Percentiles rank a stretch among this genome's conserved stretches.
Evolutionary conservation across 116 monocot species (phyloP).

Genomic region (Zostera marina): DNA sequence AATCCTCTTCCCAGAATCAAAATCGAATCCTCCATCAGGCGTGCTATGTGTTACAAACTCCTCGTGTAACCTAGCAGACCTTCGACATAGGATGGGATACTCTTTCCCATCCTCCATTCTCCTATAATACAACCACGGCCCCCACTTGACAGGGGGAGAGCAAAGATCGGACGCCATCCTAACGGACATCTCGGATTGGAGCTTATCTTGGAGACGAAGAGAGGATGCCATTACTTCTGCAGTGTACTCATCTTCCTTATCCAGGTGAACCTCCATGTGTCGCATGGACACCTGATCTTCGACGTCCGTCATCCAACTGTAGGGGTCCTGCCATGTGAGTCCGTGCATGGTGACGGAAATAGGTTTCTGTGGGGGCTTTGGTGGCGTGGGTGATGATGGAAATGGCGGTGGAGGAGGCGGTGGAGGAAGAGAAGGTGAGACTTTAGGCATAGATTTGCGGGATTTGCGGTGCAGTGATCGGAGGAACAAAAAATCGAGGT

Average conservation of each 20-base stretch:
- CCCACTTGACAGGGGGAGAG: slow-evolving; percentile 75
- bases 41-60: slow-evolving; percentile 64
- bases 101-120: slow-evolving; percentile 81
- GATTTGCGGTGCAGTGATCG: slow-evolving; percentile 22
- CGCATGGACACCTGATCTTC: slow-evolving; percentile 65
- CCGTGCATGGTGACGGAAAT: slow-evolving; percentile 57
- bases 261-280: slow-evolving; percentile 86
- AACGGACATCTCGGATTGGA: slow-evolving; percentile 84
- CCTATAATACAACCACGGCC: slow-evolving; percentile 86
- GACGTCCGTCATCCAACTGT: slow-evolving; percentile 92
- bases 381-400: slow-evolving; percentile 14
- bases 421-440: slow-evolving; percentile 30
- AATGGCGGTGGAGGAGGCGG: slow-evolving; percentile 21
- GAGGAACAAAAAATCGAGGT: slow-evolving; percentile 2
- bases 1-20: slow-evolving; percentile 53
- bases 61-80: slow-evolving; percentile 52
- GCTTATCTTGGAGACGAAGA: slow-evolving; percentile 51
- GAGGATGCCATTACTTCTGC: slow-evolving; percentile 60
- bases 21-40: slow-evolving; percentile 73
- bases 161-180: slow-evolving; percentile 54
- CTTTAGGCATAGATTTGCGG: slow-evolving; percentile 14
- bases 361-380: slow-evolving; percentile 73
- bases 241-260: slow-evolving; percentile 82
- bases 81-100: slow-evolving; percentile 70
- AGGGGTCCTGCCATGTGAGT: slow-evolving; percentile 64